A percentile compares a stretch with the other conserved stretches of the same genome.
Conservation (phyloP, 352 stramenopile species). For the Globisporangium spinosum region DNA sequence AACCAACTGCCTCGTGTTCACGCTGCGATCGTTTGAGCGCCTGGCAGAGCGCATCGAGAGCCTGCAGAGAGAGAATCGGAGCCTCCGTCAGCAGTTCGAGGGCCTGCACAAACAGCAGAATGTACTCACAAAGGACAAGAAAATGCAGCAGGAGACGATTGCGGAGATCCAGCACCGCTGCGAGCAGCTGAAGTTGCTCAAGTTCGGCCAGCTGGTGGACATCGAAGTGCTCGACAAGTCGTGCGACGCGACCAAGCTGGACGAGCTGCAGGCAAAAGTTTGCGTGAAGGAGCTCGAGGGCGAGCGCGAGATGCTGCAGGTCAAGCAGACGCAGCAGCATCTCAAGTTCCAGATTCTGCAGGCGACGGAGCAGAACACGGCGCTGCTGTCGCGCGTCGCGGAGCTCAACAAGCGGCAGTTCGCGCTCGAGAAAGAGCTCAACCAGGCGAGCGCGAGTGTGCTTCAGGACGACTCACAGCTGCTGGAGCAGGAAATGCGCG, state of each 20-base stretch:
- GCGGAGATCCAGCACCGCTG: slow-evolving; percentile 57
- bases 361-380: slow-evolving; percentile 84
- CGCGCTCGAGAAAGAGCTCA: slow-evolving; percentile 85
- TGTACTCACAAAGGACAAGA: slow-evolving; percentile 78
- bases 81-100: slow-evolving; percentile 85
- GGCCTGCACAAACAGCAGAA: slow-evolving; percentile 87
- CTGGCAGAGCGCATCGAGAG: slow-evolving; percentile 73
- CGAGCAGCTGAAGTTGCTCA: slow-evolving; percentile 78
- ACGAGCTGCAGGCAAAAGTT: slow-evolving; percentile 72
- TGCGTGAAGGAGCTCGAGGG: slow-evolving; percentile 68
- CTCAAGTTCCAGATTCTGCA: slow-evolving; percentile 73
- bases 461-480: slow-evolving; percentile 49
- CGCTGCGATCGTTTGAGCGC: slow-evolving; percentile 47
- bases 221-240: slow-evolving; percentile 88
- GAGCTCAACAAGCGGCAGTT: slow-evolving; percentile 73
- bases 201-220: slow-evolving; percentile 79
- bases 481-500: slow-evolving; percentile 72
- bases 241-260: slow-evolving; percentile 63
- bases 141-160: slow-evolving; percentile 62
- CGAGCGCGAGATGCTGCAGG: slow-evolving; percentile 41
- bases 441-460: slow-evolving; percentile 49
- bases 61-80: slow-evolving; percentile 80
- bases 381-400: slow-evolving; percentile 71
- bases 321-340: slow-evolving; percentile 52
- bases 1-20: slow-evolving; percentile 68